Conservation (phyloP, 73 alveolate genomes). For the Paramecium caudatum region DNA sequence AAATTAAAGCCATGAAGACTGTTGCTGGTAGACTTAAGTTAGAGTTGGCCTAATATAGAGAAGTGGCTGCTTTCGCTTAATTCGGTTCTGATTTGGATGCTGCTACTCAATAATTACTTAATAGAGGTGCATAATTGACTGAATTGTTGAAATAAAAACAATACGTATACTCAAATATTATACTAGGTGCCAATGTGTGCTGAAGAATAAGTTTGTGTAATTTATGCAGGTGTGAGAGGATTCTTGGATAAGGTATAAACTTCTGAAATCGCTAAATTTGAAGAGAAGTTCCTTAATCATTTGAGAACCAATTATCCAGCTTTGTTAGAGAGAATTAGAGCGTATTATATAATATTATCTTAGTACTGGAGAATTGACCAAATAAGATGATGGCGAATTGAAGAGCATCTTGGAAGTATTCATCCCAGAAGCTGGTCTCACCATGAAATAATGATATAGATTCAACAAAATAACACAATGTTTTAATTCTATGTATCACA, state of each 20-base stretch:
- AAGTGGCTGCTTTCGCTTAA: conserved; percentile 99
- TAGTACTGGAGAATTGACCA: conserved; percentile 64
- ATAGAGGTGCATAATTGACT: conserved; percentile 95
- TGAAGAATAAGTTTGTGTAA: conserved; percentile 95
- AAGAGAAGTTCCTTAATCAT: conserved; percentile 85
- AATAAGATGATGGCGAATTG: conserved; percentile 83
- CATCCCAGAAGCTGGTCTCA: conserved; percentile 85
- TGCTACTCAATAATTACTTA: conserved; percentile 94
- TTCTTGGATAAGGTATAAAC: conserved; percentile 93
- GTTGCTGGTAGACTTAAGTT: conserved; percentile 97
- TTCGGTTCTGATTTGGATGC: conserved; percentile 98
- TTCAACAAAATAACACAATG: too few relatives aligned
- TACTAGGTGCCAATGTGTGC: conserved; percentile 87
- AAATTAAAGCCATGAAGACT: conserved; percentile 97
- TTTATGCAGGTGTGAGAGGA: conserved; percentile 98
- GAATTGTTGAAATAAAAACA: conserved; percentile 96
- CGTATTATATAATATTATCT: conserved; percentile 9
- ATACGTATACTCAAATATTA: conserved; percentile 72
- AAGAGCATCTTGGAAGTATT: conserved; percentile 83
- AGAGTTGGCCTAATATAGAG: conserved; percentile 97
- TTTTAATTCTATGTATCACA: conserved; percentile 40
- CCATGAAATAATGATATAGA: conserved; percentile 67
- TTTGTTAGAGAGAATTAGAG: conserved; percentile 84
- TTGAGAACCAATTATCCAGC: conserved; percentile 86
- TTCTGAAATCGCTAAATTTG: conserved; percentile 89